phyloP scores from a whole-genome alignment of 257 asterid genomes.

The Nemophila menziesii region DNA sequence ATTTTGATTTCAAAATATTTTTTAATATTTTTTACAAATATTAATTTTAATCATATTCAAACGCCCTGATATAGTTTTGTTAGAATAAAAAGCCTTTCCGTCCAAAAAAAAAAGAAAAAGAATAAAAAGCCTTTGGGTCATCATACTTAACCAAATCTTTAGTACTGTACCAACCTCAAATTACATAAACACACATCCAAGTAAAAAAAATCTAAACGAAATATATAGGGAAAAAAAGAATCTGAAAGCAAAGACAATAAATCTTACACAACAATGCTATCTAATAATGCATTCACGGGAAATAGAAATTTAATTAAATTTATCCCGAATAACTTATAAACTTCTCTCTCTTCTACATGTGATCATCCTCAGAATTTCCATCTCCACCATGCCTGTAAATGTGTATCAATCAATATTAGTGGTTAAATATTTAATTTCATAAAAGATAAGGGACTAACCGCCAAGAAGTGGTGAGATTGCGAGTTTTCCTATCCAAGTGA shows the following conservation, averaged over 20 bases:
- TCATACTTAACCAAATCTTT: too few relatives aligned
- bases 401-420: conserved; percentile 4
- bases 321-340: conserved; percentile 12
- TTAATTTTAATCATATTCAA: too few relatives aligned
- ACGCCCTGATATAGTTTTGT: too few relatives aligned
- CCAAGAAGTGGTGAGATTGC: conserved; percentile 77
- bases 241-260: conserved; percentile 2
- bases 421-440: too few relatives aligned
- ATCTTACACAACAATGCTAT: conserved; percentile 19
- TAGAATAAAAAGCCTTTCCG: too few relatives aligned
- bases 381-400: conserved; percentile 64
- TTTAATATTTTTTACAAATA: too few relatives aligned
- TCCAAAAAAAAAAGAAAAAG: too few relatives aligned
- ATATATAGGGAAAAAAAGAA: conserved; percentile 2
- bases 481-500: conserved; percentile 90
- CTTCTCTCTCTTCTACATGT: conserved; percentile 19
- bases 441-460: conserved; percentile 38
- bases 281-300: conserved; percentile 5
- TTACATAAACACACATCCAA: conserved; percentile 12
- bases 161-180: neutral
- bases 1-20: too few relatives aligned
- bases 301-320: conserved; percentile 16
- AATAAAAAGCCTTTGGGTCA: too few relatives aligned
- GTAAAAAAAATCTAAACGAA: neutral
- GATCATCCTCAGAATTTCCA: conserved; percentile 45